phyloP scores from a whole-genome alignment of 805 yeast species.

The Wickerhamomyces bisporus region DNA sequence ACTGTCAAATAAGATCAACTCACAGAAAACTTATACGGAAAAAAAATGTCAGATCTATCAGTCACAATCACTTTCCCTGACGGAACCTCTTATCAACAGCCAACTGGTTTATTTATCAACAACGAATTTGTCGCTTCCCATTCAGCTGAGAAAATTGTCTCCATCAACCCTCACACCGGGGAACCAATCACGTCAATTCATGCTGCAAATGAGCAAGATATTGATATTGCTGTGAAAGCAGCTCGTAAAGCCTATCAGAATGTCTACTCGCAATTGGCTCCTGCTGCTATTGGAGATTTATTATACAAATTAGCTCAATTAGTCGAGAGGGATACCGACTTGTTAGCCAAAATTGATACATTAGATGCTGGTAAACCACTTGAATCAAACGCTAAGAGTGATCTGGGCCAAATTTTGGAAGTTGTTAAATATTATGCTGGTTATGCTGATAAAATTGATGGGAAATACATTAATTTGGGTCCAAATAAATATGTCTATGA shows the following conservation, averaged over 20 bases:
- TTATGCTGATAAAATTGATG: slow-evolving; percentile 63
- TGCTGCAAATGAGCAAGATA: slow-evolving; percentile 15
- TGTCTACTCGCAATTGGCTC: slow-evolving; percentile 65
- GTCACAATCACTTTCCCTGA: slow-evolving; percentile 51
- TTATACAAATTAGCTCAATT: slow-evolving; percentile 62
- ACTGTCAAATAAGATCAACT: no score
- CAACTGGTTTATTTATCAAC: slow-evolving; percentile 85
- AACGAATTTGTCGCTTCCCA: slow-evolving; percentile 74
- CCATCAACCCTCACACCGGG: slow-evolving; percentile 56
- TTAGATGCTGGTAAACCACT: slow-evolving; percentile 76
- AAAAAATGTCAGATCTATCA: no score
- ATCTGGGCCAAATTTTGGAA: slow-evolving; percentile 56
- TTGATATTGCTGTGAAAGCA: slow-evolving; percentile 26
- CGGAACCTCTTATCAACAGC: slow-evolving; percentile 64
- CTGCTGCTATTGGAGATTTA: slow-evolving; percentile 46
- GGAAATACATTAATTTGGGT: slow-evolving; percentile 57
- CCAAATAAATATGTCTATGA: slow-evolving; percentile 65
- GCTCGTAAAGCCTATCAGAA: slow-evolving; percentile 56
- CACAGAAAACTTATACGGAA: no score
- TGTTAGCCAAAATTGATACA: slow-evolving; percentile 64
- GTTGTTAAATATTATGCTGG: slow-evolving; percentile 70
- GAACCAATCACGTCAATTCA: slow-evolving; percentile 43
- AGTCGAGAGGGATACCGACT: slow-evolving; percentile 57
- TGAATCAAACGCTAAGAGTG: slow-evolving; percentile 60
- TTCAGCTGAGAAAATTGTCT: slow-evolving; percentile 46